Evolutionary conservation across 2,329 filamentous ascomycete species (phyloP).

Genomic region (Colletotrichum brevisporum): DNA sequence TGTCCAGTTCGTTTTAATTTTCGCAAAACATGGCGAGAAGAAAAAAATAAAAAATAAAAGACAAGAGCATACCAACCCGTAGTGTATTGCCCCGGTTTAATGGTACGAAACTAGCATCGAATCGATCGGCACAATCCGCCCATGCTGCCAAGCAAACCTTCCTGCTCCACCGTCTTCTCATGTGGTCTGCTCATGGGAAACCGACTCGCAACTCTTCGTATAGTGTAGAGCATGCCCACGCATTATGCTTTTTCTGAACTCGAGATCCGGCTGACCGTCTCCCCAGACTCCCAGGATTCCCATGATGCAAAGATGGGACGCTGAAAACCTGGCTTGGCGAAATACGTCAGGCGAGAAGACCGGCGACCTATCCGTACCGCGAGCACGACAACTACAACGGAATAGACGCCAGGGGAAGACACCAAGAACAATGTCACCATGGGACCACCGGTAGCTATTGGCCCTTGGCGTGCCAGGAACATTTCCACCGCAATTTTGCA

Average conservation of each 20-base stretch:
- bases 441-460: no score
- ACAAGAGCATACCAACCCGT: not conserved
- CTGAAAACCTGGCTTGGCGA: no score
- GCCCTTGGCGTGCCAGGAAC: constrained; percentile 4
- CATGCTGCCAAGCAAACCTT: constrained; percentile 10
- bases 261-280: no score
- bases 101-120: constrained; percentile 6
- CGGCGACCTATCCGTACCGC: no score
- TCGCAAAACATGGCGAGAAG: constrained; percentile 1
- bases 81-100: not conserved
- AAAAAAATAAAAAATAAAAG: not conserved
- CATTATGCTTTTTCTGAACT: no score
- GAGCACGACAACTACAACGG: no score
- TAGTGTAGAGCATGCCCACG: no score
- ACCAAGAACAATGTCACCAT: no score
- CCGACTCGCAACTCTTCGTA: not conserved
- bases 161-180: constrained; percentile 1
- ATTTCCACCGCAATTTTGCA: not conserved
- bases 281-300: no score
- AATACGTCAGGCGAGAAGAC: no score
- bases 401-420: no score
- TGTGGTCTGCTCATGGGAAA: not conserved
- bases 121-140: constrained; percentile 18
- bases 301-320: no score
- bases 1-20: not conserved